Evolutionary conservation across 2,329 filamentous ascomycete species (phyloP).

Genomic region (Colletotrichum liriopes): DNA sequence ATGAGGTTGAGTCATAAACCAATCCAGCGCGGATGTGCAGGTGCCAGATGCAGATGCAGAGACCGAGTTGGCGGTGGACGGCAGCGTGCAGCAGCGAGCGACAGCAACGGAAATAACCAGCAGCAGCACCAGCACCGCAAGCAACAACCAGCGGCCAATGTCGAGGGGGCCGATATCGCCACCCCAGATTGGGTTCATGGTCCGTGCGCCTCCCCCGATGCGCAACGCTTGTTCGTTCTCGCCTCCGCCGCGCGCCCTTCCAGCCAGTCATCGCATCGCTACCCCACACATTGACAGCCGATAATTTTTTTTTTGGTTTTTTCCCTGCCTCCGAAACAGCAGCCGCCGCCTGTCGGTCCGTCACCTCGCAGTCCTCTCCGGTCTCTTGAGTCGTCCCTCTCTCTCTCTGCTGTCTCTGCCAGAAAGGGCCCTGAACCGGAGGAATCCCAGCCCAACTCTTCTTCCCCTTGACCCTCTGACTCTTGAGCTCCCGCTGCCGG

Average conservation of each 20-base stretch:
- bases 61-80: slow-evolving; percentile 7
- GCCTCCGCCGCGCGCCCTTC: not conserved
- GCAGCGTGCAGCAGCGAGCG: too few relatives aligned
- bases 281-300: slow-evolving; percentile 40
- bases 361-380: not conserved
- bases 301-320: slow-evolving; percentile 41
- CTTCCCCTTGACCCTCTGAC: slow-evolving; percentile 11
- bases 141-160: not conserved
- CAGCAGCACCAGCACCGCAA: slow-evolving; percentile 6
- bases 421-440: slow-evolving; percentile 1
- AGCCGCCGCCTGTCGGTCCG: not conserved
- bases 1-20: slow-evolving; percentile 28
- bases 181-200: slow-evolving; percentile 37
- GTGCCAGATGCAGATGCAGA: slow-evolving; percentile 11
- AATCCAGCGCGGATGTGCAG: slow-evolving; percentile 17
- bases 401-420: not conserved
- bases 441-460: slow-evolving; percentile 7
- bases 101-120: too few relatives aligned
- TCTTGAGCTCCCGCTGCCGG: not conserved
- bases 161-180: slow-evolving; percentile 38
- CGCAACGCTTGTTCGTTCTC: slow-evolving; percentile 28
- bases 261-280: slow-evolving; percentile 20
- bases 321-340: slow-evolving; percentile 37
- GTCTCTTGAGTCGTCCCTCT: not conserved
- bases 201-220: slow-evolving; percentile 23